A percentile compares a stretch with the other conserved stretches of the same genome.
These are phyloP conservation scores for Aegilops speltoides DNA, from an alignment of 176 grass and related monocot genomes.

Conservation along the genomic window DNA sequence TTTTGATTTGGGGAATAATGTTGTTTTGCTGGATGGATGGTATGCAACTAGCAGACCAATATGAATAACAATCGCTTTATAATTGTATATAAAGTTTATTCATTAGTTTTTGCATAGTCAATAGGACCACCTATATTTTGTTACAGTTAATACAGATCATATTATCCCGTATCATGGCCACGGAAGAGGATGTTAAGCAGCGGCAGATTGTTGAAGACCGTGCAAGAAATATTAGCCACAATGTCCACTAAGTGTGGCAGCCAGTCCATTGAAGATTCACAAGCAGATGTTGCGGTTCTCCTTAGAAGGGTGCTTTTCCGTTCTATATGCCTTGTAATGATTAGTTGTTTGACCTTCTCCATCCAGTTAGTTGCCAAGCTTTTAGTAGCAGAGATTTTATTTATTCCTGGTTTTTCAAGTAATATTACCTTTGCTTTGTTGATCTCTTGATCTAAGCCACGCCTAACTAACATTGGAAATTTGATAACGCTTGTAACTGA, in stretches of 20 bases:
- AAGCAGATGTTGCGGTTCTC: conserved; percentile 92
- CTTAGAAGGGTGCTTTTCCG: conserved; percentile 68
- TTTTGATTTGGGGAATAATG: neutral
- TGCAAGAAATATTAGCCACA: conserved; percentile 78
- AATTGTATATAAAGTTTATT: neutral
- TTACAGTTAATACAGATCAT: neutral
- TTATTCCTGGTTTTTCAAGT: too few species aligned
- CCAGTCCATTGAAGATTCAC: conserved; percentile 95
- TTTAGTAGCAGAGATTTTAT: neutral
- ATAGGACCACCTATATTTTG: neutral
- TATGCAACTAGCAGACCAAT: neutral
- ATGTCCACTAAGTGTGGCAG: conserved; percentile 87
- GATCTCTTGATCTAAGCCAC: neutral
- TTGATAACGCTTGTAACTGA: too few species aligned
- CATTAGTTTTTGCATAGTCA: neutral
- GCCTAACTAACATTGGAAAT: neutral
- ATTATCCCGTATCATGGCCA: conserved; percentile 46
- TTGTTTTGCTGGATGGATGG: neutral
- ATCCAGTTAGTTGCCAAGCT: neutral
- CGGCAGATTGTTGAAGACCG: conserved; percentile 57
- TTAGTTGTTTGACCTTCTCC: neutral
- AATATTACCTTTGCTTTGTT: neutral
- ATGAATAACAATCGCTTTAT: neutral
- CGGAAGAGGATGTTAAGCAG: conserved; percentile 74
- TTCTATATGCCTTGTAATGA: neutral